Evolutionary conservation across 1,284 basidiomycete genomes (phyloP).

Genomic region (Gomphus sp.): DNA sequence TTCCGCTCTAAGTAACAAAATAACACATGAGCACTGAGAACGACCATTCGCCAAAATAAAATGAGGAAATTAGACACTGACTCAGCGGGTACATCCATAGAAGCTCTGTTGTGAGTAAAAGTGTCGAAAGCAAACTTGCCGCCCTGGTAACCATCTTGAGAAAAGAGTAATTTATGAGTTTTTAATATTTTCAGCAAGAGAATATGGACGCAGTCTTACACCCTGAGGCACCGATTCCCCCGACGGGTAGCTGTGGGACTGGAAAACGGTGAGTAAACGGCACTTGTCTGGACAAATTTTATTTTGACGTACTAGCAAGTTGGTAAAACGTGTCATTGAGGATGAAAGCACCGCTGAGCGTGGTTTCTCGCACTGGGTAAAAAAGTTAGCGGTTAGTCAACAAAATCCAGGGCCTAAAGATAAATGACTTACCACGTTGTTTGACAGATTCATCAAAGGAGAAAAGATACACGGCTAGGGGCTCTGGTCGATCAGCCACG

Average conservation of each 20-base stretch:
- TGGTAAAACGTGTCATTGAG: slow-evolving; percentile 61
- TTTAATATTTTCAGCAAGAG: not conserved
- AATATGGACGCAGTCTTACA: slow-evolving; percentile 31
- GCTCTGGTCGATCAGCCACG: slow-evolving; percentile 57
- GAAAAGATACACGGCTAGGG: slow-evolving; percentile 74
- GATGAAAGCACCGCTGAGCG: slow-evolving; percentile 56
- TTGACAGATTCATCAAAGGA: slow-evolving; percentile 50
- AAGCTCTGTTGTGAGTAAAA: slow-evolving; percentile 58
- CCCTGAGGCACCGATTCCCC: slow-evolving; percentile 65
- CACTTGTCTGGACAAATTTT: not conserved
- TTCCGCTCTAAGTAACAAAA: slow-evolving; percentile 14
- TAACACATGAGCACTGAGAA: not conserved
- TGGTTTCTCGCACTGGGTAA: slow-evolving; percentile 51
- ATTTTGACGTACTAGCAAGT: slow-evolving; percentile 32
- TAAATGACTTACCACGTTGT: slow-evolving; percentile 38
- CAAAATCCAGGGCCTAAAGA: not conserved
- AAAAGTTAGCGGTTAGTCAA: not conserved
- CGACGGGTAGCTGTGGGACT: slow-evolving; percentile 30
- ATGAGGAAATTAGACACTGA: not conserved
- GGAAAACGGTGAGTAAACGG: slow-evolving; percentile 52
- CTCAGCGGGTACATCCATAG: slow-evolving; percentile 45
- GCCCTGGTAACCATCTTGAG: slow-evolving; percentile 49
- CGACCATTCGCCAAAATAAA: not conserved
- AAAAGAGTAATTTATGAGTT: not conserved
- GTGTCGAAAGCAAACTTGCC: slow-evolving; percentile 59